Evolutionary conservation across 257 asterid genomes (phyloP).

Genomic region (Solanum commersonii): DNA sequence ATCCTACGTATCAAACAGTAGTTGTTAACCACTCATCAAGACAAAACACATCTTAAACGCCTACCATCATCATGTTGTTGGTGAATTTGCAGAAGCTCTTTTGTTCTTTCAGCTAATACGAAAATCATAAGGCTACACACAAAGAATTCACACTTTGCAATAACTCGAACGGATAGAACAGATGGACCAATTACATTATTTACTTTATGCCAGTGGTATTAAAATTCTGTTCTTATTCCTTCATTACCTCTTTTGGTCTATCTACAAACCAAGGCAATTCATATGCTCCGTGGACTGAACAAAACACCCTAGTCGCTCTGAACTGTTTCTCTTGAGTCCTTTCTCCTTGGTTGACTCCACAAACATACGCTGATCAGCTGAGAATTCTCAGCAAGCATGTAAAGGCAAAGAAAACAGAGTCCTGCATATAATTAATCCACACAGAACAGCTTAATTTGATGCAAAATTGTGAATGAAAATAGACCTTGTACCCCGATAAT

Average conservation of each 20-base stretch:
- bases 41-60: neutral
- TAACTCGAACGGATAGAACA: neutral
- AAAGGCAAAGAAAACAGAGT: conserved; percentile 71
- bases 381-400: conserved; percentile 47
- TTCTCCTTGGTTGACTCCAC: conserved; percentile 35
- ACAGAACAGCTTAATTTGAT: neutral
- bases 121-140: neutral
- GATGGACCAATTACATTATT: neutral
- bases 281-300: neutral
- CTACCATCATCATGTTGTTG: neutral
- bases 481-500: no score
- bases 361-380: conserved; percentile 21
- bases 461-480: neutral
- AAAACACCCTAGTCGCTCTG: conserved; percentile 22
- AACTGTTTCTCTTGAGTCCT: conserved; percentile 31
- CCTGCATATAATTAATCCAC: conserved; percentile 30
- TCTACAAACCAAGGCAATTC: neutral
- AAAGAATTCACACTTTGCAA: neutral
- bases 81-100: neutral
- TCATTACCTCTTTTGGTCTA: neutral
- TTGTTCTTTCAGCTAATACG: neutral
- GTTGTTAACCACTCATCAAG: neutral
- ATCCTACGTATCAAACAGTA: neutral
- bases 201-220: neutral
- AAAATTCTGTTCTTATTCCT: neutral